A percentile compares a stretch with the other conserved stretches of the same genome.
These are phyloP conservation scores for Crithidia brevicula DNA, from an alignment of 208 protist genomes.

Conservation along the genomic window DNA sequence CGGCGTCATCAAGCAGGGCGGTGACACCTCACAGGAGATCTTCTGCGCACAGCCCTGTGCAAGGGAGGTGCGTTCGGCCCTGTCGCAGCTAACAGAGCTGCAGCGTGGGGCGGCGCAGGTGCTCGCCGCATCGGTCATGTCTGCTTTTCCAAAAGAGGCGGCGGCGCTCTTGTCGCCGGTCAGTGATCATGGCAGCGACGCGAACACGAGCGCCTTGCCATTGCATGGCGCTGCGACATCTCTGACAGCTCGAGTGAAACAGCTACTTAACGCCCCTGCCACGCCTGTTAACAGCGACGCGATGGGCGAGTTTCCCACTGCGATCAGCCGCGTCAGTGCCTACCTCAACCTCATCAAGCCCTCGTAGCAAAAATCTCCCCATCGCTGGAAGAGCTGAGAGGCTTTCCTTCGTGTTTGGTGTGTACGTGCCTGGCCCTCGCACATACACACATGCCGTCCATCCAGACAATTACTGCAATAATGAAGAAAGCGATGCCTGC, in stretches of 20 bases:
- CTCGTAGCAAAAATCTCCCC: slow-evolving; percentile 1
- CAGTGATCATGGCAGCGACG: neutral
- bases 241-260: slow-evolving; percentile 1
- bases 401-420: neutral
- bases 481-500: too few relatives aligned
- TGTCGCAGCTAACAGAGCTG: slow-evolving; percentile 17
- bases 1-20: neutral
- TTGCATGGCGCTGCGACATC: neutral
- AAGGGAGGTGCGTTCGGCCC: slow-evolving; percentile 11
- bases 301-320: neutral
- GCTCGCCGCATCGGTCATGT: slow-evolving; percentile 13
- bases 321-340: neutral
- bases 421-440: too few relatives aligned
- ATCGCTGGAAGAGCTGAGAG: neutral
- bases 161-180: neutral
- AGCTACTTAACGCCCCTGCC: slow-evolving; percentile 14
- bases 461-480: too few relatives aligned
- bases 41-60: neutral
- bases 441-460: too few relatives aligned
- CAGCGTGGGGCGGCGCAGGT: slow-evolving; percentile 15
- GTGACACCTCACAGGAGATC: neutral
- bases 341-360: neutral
- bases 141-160: slow-evolving; percentile 12
- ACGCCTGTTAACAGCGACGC: neutral
- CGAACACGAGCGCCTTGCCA: neutral